A percentile compares a stretch with the other conserved stretches of the same genome.
Evolutionary conservation across 2,329 filamentous ascomycete genomes (phyloP).

Genomic region (Phaeoacremonium minimum): DNA sequence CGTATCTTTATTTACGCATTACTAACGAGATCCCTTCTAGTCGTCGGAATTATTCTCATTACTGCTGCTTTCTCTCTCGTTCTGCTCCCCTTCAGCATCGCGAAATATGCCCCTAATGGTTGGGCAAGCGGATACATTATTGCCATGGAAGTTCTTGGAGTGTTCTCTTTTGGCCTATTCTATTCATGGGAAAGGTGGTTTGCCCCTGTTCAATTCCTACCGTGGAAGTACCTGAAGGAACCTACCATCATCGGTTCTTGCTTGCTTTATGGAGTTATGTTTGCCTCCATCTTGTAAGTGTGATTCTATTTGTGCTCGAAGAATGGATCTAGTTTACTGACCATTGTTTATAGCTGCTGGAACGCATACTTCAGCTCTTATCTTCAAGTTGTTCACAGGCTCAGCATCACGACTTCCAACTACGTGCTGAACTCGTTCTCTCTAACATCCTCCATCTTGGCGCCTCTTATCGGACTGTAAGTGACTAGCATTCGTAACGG

Average conservation of each 20-base stretch:
- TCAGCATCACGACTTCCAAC: constrained; percentile 18
- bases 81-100: constrained; percentile 53
- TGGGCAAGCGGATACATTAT: constrained; percentile 40
- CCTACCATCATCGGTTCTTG: constrained; percentile 17
- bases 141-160: constrained; percentile 45
- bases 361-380: constrained; percentile 37
- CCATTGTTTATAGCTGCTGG: constrained; percentile 19
- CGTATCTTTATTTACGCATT: neutral
- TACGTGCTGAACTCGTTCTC: constrained; percentile 28
- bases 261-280: constrained; percentile 16
- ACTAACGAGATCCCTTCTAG: neutral
- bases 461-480: constrained; percentile 30
- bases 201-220: constrained; percentile 42
- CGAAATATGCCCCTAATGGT: constrained; percentile 32
- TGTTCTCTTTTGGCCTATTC: constrained; percentile 42
- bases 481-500: too few relatives aligned
- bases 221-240: constrained; percentile 28
- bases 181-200: constrained; percentile 41
- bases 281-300: constrained; percentile 20
- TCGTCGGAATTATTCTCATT: constrained; percentile 44
- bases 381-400: constrained; percentile 29
- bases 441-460: constrained; percentile 31
- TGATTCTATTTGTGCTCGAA: neutral
- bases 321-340: neutral
- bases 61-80: constrained; percentile 45